Evolutionary conservation across 2,329 filamentous ascomycete species (phyloP).

Genomic region (Scedosporium apiospermum): DNA sequence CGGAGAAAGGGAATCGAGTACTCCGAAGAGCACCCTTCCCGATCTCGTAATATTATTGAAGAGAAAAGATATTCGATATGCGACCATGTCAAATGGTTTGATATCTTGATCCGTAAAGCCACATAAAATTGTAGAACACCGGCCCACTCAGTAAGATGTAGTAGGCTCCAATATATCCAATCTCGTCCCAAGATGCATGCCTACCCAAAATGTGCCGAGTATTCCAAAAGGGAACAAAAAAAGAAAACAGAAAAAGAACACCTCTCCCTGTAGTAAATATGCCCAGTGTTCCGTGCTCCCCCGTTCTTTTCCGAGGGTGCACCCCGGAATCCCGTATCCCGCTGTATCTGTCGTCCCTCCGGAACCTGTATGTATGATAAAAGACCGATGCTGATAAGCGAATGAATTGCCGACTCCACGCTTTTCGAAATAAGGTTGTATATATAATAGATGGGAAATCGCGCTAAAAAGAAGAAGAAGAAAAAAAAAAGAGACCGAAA

Average conservation of each 20-base stretch:
- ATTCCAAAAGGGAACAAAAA: neutral
- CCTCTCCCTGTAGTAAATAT: slow-evolving; percentile 3
- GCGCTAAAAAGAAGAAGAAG: neutral
- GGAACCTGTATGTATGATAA: neutral
- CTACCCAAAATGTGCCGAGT: neutral
- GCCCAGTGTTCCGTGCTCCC: neutral
- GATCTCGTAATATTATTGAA: neutral
- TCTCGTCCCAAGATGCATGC: slow-evolving; percentile 1
- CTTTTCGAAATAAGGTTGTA: neutral
- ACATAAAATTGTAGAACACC: neutral
- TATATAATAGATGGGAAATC: neutral
- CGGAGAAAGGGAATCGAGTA: neutral
- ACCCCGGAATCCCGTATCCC: neutral
- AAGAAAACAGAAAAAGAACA: slow-evolving; percentile 4
- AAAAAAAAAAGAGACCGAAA: neutral
- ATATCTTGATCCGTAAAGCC: neutral
- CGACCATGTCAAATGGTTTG: neutral
- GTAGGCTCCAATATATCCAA: neutral
- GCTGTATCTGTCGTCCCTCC: neutral
- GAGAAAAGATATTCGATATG: neutral
- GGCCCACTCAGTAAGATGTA: neutral
- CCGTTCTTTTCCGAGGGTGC: neutral
- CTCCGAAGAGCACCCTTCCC: neutral
- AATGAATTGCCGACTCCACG: slow-evolving; percentile 1
- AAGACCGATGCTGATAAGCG: neutral